These are phyloP conservation scores for Diaporthe batatas DNA, from an alignment of 2,329 filamentous ascomycete species.

Conservation along the genomic window DNA sequence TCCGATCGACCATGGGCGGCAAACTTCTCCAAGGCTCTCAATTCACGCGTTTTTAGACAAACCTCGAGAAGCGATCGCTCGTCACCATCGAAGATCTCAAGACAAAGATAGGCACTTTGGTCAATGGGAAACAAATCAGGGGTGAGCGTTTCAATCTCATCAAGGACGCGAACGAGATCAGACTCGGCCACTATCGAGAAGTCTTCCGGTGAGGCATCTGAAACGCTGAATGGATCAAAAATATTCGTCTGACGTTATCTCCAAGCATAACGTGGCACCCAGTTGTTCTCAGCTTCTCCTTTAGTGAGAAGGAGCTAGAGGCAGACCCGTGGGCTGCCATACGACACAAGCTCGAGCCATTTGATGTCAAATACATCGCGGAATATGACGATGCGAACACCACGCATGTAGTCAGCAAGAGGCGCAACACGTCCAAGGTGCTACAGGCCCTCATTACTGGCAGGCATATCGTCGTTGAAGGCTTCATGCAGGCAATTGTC, in stretches of 20 bases:
- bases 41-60: conserved; percentile 59
- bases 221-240: neutral
- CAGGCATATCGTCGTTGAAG: conserved; percentile 79
- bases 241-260: conserved; percentile 8
- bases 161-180: conserved; percentile 72
- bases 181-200: conserved; percentile 78
- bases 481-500: conserved; percentile 80
- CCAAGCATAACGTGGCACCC: conserved; percentile 82
- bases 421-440: conserved; percentile 89
- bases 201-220: conserved; percentile 66
- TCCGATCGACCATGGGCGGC: neutral
- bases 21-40: conserved; percentile 16
- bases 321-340: conserved; percentile 73
- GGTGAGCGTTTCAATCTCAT: conserved; percentile 70
- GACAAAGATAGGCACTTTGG: conserved; percentile 86
- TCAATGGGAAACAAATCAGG: conserved; percentile 80
- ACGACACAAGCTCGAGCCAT: conserved; percentile 77
- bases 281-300: conserved; percentile 84
- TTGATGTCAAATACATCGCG: conserved; percentile 88
- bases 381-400: conserved; percentile 80
- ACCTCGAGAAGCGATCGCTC: conserved; percentile 74
- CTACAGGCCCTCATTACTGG: conserved; percentile 89
- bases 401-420: conserved; percentile 89
- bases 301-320: conserved; percentile 78
- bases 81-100: conserved; percentile 82